Evolutionary conservation across 768 basidiomycete species (phyloP).

Genomic region (Boletus rex-veris): DNA sequence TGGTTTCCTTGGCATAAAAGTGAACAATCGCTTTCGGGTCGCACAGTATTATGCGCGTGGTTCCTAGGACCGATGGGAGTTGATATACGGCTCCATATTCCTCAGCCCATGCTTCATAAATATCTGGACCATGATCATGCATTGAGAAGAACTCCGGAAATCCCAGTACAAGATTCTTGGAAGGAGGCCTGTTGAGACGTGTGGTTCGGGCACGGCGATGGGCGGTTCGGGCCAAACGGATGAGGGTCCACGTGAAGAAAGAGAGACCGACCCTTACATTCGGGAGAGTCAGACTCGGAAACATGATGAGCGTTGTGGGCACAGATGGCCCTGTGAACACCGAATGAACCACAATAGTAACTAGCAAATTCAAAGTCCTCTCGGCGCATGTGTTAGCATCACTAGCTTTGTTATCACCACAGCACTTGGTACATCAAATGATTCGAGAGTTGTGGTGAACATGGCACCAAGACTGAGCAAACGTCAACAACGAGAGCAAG

Average conservation of each 20-base stretch:
- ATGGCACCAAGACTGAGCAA: conserved; percentile 81
- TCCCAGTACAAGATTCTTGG: conserved; percentile 43
- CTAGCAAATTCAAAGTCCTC: no score
- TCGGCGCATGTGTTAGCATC: no score
- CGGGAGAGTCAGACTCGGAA: neutral
- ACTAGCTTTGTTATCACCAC: no score
- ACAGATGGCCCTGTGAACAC: no score
- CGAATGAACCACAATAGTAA: no score
- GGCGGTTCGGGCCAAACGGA: conserved; percentile 8
- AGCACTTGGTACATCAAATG: neutral
- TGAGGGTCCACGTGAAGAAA: conserved; percentile 14
- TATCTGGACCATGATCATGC: conserved; percentile 26
- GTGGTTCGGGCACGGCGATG: conserved; percentile 26
- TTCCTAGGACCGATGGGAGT: conserved; percentile 40
- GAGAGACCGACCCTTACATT: neutral
- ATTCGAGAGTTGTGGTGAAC: neutral
- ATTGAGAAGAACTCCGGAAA: conserved; percentile 27
- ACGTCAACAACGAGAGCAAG: conserved; percentile 81
- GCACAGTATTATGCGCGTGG: conserved; percentile 36
- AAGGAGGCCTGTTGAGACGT: conserved; percentile 41
- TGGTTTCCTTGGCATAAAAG: conserved; percentile 51
- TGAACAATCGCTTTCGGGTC: conserved; percentile 52
- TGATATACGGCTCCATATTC: conserved; percentile 46
- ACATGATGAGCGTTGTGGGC: neutral
- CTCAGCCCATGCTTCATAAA: conserved; percentile 46